Evolutionary conservation across 176 grass and related monocot species (phyloP).

Genomic region (Metroxylon sagu): DNA sequence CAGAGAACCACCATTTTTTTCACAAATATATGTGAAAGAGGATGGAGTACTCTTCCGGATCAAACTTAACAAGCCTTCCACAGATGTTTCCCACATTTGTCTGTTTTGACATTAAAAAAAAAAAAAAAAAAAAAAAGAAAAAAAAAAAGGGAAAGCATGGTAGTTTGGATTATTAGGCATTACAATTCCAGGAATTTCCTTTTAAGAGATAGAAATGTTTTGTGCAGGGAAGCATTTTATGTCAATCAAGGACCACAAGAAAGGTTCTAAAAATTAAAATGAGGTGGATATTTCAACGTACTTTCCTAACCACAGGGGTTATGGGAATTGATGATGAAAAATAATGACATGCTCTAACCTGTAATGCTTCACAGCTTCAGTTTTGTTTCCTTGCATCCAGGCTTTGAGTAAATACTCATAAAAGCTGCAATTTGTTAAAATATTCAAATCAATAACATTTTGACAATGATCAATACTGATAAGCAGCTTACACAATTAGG

Average conservation of each 20-base stretch:
- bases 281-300: too few relatives aligned
- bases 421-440: constrained; percentile 53
- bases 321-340: too few relatives aligned
- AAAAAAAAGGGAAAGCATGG: background rate
- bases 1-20: constrained; percentile 77
- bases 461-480: too few relatives aligned
- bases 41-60: constrained; percentile 71
- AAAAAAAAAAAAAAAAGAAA: background rate
- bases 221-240: too few relatives aligned
- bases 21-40: constrained; percentile 85
- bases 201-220: too few relatives aligned
- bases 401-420: constrained; percentile 99
- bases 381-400: constrained; percentile 98
- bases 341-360: constrained; percentile 41
- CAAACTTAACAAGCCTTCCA: constrained; percentile 94
- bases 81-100: constrained; percentile 99
- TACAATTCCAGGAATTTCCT: too few relatives aligned
- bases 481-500: too few relatives aligned
- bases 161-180: too few relatives aligned
- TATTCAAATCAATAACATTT: background rate
- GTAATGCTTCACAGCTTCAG: constrained; percentile 86
- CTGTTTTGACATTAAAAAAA: constrained; percentile 18
- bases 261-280: too few relatives aligned
- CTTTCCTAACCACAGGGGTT: too few relatives aligned
- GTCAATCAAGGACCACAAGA: too few relatives aligned